phyloP scores from a whole-genome alignment of 2,329 filamentous ascomycete species.

The Xylaria sp. region DNA sequence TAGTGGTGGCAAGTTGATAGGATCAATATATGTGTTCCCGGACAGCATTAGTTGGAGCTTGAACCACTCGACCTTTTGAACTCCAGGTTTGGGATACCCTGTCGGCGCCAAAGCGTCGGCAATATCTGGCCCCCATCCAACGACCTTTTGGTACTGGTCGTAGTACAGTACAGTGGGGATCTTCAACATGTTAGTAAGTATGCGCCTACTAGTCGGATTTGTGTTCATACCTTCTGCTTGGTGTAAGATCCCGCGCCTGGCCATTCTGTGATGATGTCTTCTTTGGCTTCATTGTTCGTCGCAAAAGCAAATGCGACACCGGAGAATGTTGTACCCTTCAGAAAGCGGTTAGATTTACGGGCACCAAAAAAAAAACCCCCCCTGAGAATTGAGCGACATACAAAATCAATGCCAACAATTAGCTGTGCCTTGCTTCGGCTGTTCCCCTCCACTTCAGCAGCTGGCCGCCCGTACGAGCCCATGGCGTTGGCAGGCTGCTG shows the following conservation, averaged over 20 bases:
- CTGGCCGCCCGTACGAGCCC: slow-evolving; percentile 59
- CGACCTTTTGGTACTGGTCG: slow-evolving; percentile 98
- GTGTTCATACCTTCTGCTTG: slow-evolving; percentile 86
- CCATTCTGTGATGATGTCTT: slow-evolving; percentile 99
- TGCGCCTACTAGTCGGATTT: not conserved
- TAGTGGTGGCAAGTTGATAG: slow-evolving; percentile 96
- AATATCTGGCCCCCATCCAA: slow-evolving; percentile 99
- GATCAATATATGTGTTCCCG: slow-evolving; percentile 98
- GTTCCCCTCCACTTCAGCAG: slow-evolving; percentile 84
- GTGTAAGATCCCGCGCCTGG: slow-evolving; percentile 96
- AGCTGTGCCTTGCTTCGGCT: slow-evolving; percentile 94
- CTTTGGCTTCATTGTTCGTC: slow-evolving; percentile 96
- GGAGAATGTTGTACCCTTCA: slow-evolving; percentile 93
- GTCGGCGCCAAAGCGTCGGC: slow-evolving; percentile 95
- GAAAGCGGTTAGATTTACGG: slow-evolving; percentile 52
- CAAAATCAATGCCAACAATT: slow-evolving; percentile 99
- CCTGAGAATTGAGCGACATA: slow-evolving; percentile 58
- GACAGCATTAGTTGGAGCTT: slow-evolving; percentile 99
- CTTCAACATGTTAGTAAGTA: slow-evolving; percentile 58
- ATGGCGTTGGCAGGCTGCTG: slow-evolving; percentile 52
- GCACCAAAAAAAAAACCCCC: not conserved
- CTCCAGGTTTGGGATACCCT: slow-evolving; percentile 95
- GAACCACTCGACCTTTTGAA: slow-evolving; percentile 99
- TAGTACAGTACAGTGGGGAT: slow-evolving; percentile 99
- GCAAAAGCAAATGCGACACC: slow-evolving; percentile 97